Evolutionary conservation across 164 flowering plant genomes (phyloP), one percentile per base, ranked within the genome.

Genomic region (Chimonanthus salicifolius): DNA sequence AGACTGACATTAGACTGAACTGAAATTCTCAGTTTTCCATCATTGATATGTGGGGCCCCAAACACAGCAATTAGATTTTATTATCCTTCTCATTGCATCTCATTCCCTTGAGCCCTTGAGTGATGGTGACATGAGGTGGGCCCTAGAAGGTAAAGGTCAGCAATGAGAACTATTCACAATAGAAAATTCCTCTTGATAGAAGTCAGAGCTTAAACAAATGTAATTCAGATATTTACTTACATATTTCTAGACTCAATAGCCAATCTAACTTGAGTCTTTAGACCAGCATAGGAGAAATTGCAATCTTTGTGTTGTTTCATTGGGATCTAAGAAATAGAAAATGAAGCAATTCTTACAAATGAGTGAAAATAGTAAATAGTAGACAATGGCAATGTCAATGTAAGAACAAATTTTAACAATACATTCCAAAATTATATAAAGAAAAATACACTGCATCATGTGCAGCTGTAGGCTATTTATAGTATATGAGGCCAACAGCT

Each of bases 301-400:
- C 99, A 94, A 83, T 92, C 98, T 79, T 90, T 91, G 72, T 92
- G 96, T 62, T 95, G 99, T 73, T 88, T 88, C 99, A 95, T 95
- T 47, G 98, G 98, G 63, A 80, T 84, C 99, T 95, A 74, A 49
- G 44, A 68, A 64, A 71, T 62, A 74, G 47, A 62, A 60, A 68
- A 69, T 33, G 8, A 16, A 16, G 33, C 33, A 33, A 54, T 6
- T 51, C 51, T 45, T 21, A 47, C 5, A 64, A 13, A 49, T 11
- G 4, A 13, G 62, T 44, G 4, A 54, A 70, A 54, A 70, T 13
- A 54, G 11, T 46, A 70, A 70, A 33, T 70, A 51, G 21, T 43
- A 43, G 46, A 47, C 7, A 21, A 47, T 13, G 15, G 46, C 4
- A 45, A 67, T 33, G 33, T 33, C 33, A n/a, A 2, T 46, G 16